These are phyloP conservation scores for Lophiotrema nucula DNA, from an alignment of 495 filamentous ascomycete species.

Conservation along the genomic window DNA sequence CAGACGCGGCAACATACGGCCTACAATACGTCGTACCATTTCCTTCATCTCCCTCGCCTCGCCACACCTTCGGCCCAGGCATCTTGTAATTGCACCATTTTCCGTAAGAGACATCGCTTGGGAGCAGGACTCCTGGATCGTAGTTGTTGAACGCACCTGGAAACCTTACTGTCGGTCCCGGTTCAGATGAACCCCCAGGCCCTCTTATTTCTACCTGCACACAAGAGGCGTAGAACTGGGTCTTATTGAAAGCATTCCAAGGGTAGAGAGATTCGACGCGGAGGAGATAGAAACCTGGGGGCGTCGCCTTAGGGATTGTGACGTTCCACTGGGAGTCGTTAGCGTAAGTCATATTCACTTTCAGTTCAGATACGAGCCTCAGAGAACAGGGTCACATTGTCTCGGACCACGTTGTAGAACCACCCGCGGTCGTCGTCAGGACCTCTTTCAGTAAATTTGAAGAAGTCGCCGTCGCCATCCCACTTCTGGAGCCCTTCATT, in stretches of 20 bases:
- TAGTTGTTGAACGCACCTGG: neutral
- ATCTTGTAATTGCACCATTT: neutral
- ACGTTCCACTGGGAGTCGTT: conserved; percentile 9
- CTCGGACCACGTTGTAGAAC: neutral
- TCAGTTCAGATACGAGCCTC: neutral
- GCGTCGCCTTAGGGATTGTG: conserved; percentile 15
- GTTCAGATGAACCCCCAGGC: neutral
- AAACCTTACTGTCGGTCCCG: neutral
- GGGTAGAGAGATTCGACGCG: conserved; percentile 13
- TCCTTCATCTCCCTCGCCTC: too few species aligned
- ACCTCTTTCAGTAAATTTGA: conserved; percentile 14
- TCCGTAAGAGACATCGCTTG: neutral
- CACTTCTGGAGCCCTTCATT: conserved; percentile 2
- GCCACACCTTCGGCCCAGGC: neutral
- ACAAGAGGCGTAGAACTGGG: neutral
- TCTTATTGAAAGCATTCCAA: neutral
- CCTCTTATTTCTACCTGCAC: neutral
- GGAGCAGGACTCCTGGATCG: neutral
- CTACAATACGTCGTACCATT: too few species aligned
- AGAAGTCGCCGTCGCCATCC: conserved; percentile 17
- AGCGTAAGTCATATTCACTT: neutral
- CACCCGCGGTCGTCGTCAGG: conserved; percentile 3
- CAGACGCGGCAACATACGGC: too few species aligned
- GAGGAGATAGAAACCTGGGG: conserved; percentile 20
- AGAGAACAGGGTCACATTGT: neutral